Percentiles rank a stretch among this genome's conserved stretches.
Conservation (phyloP, 2,329 filamentous ascomycete genomes). For the Lecanosticta acicola region DNA sequence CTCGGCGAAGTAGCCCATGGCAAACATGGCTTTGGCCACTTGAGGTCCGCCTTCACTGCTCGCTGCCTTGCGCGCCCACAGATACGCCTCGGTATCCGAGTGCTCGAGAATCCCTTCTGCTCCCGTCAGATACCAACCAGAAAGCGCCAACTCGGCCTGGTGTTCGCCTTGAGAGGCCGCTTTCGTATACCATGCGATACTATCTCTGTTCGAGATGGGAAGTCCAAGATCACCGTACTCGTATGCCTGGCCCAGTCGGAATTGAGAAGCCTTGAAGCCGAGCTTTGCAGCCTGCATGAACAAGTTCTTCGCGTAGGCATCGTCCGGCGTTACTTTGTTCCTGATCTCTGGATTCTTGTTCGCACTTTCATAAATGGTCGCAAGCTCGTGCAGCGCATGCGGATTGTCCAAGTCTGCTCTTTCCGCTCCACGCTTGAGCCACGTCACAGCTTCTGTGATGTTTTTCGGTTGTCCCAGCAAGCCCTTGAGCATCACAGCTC, state of each 20-base stretch:
- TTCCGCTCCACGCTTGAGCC: conserved; percentile 90
- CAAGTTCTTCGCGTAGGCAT: conserved; percentile 71
- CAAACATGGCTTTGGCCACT: conserved; percentile 90
- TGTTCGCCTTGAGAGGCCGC: conserved; percentile 92
- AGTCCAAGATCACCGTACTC: conserved; percentile 85
- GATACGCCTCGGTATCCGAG: conserved; percentile 90
- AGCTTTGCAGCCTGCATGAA: conserved; percentile 81
- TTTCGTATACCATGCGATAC: conserved; percentile 89
- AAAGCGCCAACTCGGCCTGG: conserved; percentile 65
- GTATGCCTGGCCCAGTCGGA: conserved; percentile 77
- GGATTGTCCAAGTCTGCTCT: conserved; percentile 84
- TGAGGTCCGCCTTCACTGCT: conserved; percentile 57
- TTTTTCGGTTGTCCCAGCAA: conserved; percentile 82
- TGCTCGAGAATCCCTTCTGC: conserved; percentile 81
- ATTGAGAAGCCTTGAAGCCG: conserved; percentile 94
- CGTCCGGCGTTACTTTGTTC: conserved; percentile 73
- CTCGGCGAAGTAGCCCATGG: conserved; percentile 97
- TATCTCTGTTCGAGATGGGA: conserved; percentile 72
- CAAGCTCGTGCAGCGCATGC: conserved; percentile 87
- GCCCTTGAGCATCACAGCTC: conserved; percentile 91
- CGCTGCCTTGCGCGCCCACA: conserved; percentile 94
- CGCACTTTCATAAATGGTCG: conserved; percentile 57
- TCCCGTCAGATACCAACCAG: conserved; percentile 74
- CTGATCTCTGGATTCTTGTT: conserved; percentile 50
- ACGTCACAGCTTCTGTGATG: conserved; percentile 77